These are phyloP conservation scores for Pseudogymnoascus sp. DNA, from an alignment of 2,329 filamentous ascomycete genomes.

Conservation along the genomic window DNA sequence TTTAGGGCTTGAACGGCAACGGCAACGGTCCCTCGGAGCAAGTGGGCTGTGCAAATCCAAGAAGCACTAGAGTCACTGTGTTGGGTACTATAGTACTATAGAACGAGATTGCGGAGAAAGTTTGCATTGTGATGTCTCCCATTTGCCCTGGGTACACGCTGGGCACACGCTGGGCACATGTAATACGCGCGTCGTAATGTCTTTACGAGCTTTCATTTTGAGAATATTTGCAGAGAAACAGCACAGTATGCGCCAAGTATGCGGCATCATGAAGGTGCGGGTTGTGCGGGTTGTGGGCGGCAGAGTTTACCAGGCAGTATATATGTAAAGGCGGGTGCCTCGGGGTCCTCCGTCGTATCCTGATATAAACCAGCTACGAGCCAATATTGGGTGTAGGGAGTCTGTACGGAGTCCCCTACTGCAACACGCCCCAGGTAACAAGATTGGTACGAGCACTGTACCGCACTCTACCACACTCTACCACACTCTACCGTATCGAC, in stretches of 20 bases:
- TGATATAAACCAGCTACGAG: neutral
- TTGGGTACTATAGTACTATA: no score
- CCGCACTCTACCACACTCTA: neutral
- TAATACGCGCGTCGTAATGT: neutral
- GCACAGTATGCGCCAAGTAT: neutral
- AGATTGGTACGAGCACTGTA: neutral
- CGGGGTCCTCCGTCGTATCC: neutral
- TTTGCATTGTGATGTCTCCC: neutral
- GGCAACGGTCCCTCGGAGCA: neutral
- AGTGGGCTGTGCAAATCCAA: neutral
- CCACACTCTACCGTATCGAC: neutral
- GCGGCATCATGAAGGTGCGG: neutral
- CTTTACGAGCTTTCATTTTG: neutral
- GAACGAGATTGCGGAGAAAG: neutral
- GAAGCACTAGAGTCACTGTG: neutral
- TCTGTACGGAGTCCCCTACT: neutral
- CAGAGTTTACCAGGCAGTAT: neutral
- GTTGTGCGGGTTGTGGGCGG: neutral
- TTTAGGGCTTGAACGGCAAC: neutral
- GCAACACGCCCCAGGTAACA: neutral
- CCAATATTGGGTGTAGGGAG: neutral
- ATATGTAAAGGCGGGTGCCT: neutral
- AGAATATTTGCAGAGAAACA: neutral
- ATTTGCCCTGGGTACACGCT: neutral
- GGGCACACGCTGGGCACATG: neutral